These are phyloP conservation scores for Pythium oligandrum DNA, from an alignment of 352 stramenopile genomes.

Conservation along the genomic window DNA sequence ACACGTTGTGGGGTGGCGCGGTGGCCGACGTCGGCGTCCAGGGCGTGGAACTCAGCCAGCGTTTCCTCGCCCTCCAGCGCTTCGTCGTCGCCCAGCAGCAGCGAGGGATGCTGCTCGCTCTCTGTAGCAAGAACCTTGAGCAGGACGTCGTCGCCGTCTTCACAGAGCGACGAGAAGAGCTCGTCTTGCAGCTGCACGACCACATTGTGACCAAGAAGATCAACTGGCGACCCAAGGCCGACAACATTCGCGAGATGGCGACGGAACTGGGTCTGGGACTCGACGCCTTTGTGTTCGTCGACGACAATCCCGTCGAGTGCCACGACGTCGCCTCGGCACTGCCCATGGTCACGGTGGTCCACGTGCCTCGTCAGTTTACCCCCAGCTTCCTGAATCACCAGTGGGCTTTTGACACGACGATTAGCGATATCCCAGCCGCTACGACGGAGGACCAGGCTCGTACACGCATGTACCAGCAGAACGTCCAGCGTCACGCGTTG, in stretches of 20 bases:
- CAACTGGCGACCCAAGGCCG: slow-evolving; percentile 59
- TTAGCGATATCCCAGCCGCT: slow-evolving; percentile 10
- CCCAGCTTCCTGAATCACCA: slow-evolving; percentile 31
- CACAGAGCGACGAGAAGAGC: slow-evolving; percentile 27
- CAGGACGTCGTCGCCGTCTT: slow-evolving; percentile 54
- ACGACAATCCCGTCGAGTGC: slow-evolving; percentile 71
- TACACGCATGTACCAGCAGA: slow-evolving; percentile 59
- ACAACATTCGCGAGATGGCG: slow-evolving; percentile 48
- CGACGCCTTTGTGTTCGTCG: slow-evolving; percentile 68
- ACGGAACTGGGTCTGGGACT: slow-evolving; percentile 50
- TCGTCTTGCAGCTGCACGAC: slow-evolving; percentile 46
- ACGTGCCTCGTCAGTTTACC: slow-evolving; percentile 33
- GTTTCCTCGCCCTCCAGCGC: slow-evolving; percentile 50
- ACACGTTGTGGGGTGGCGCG: slow-evolving; percentile 65
- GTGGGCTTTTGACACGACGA: slow-evolving; percentile 44
- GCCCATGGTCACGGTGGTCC: slow-evolving; percentile 45
- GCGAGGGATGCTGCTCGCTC: slow-evolving; percentile 45
- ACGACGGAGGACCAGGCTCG: slow-evolving; percentile 37
- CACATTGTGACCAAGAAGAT: slow-evolving; percentile 44
- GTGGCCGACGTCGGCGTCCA: slow-evolving; percentile 48
- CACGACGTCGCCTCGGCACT: slow-evolving; percentile 43
- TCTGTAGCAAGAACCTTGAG: slow-evolving; percentile 69
- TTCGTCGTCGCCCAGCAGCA: slow-evolving; percentile 46
- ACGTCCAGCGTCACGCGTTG: slow-evolving; percentile 33
- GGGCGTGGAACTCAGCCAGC: slow-evolving; percentile 29